A percentile compares a stretch with the other conserved stretches of the same genome.
phyloP scores from a whole-genome alignment of 176 grass and related monocot genomes.

The Aegilops speltoides region DNA sequence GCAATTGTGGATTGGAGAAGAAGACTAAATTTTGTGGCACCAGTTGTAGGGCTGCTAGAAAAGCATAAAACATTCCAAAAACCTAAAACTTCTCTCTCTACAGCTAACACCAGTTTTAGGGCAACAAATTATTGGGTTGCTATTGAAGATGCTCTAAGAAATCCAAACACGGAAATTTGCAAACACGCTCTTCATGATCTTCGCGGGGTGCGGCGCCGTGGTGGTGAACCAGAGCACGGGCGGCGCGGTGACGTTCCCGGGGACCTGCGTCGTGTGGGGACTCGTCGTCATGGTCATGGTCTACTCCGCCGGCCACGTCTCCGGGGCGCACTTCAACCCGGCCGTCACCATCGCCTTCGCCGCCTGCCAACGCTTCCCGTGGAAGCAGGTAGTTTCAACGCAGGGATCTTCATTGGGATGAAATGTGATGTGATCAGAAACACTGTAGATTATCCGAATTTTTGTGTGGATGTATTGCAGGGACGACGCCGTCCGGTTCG shows the following conservation, averaged over 20 bases:
- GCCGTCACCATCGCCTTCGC: slow-evolving; percentile 89
- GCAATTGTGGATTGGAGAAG: too few relatives aligned
- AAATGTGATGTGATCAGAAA: background rate
- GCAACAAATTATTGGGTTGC: too few relatives aligned
- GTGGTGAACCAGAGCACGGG: slow-evolving; percentile 63
- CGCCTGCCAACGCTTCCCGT: slow-evolving; percentile 66
- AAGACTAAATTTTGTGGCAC: too few relatives aligned
- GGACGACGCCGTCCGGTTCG: slow-evolving; percentile 60
- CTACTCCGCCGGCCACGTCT: slow-evolving; percentile 76
- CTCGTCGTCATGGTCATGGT: slow-evolving; percentile 82
- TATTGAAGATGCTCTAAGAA: too few relatives aligned
- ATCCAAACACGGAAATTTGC: too few relatives aligned
- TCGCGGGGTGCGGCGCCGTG: slow-evolving; percentile 72
- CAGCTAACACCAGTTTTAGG: too few relatives aligned
- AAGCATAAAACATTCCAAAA: too few relatives aligned
- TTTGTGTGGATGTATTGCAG: slow-evolving; percentile 17
- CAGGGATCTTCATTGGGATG: too few relatives aligned
- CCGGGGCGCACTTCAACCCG: slow-evolving; percentile 84
- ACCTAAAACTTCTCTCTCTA: too few relatives aligned
- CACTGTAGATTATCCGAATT: background rate
- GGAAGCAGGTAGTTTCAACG: slow-evolving; percentile 58
- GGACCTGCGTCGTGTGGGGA: slow-evolving; percentile 82
- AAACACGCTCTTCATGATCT: slow-evolving; percentile 48
- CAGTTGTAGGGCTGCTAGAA: too few relatives aligned
- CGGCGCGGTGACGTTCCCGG: slow-evolving; percentile 70